Evolutionary conservation across 179 eudicot genomes (phyloP).

Genomic region (Beta macrorhiza): DNA sequence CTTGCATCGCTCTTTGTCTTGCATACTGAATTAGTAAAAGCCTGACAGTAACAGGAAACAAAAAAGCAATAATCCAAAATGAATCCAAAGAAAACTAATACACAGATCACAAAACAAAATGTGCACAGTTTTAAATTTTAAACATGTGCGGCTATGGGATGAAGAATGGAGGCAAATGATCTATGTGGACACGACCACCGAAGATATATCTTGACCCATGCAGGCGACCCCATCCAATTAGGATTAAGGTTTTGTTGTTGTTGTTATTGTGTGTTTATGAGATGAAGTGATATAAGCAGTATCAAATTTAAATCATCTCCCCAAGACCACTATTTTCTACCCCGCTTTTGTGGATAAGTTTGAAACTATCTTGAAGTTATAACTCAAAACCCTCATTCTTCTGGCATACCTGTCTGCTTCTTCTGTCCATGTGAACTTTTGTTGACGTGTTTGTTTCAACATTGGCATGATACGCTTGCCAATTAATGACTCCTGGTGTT

Average conservation of each 20-base stretch:
- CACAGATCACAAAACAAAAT: not conserved
- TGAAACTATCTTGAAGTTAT: slow-evolving; percentile 1
- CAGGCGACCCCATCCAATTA: too few relatives aligned
- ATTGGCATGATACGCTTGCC: slow-evolving; percentile 51
- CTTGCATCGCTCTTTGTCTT: slow-evolving; percentile 78
- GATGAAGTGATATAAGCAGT: not conserved
- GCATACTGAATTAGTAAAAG: slow-evolving; percentile 70
- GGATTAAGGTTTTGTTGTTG: too few relatives aligned
- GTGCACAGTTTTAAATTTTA: slow-evolving; percentile 12
- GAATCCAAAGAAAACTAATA: not conserved
- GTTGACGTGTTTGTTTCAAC: slow-evolving; percentile 47
- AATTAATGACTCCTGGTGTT: slow-evolving; percentile 35
- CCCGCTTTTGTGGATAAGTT: not conserved
- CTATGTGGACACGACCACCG: too few relatives aligned
- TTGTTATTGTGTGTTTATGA: too few relatives aligned
- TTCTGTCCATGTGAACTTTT: slow-evolving; percentile 77
- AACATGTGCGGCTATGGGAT: not conserved
- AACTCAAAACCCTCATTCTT: not conserved
- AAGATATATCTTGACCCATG: too few relatives aligned
- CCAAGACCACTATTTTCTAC: slow-evolving; percentile 7
- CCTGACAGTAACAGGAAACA: slow-evolving; percentile 36
- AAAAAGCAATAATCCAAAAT: slow-evolving; percentile 17
- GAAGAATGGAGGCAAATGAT: not conserved
- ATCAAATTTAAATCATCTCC: not conserved
- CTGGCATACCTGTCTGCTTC: slow-evolving; percentile 70